Base-by-base conservation (phyloP, 2,329 filamentous ascomycete genomes). In the Mycosphaerelloides madeirae region DNA sequence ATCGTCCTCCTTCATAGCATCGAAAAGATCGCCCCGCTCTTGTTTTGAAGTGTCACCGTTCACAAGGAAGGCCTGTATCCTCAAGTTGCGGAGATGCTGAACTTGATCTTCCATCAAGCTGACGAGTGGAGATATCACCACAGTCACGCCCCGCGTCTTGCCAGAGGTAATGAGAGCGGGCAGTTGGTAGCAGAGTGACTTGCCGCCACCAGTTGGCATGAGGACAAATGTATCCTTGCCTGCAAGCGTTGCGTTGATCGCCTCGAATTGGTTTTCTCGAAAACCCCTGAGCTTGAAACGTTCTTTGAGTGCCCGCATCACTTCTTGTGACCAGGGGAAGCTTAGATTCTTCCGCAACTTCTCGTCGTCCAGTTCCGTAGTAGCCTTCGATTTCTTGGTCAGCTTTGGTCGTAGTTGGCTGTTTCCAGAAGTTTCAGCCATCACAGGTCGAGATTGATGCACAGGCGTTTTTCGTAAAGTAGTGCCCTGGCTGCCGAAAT, bases 71-170 rank as follows among this genome's bases (percentile, higher is more conserved):
- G 93, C 93, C 53, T 85, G 81, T 51, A 98, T 87, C 18, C 83
- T 77, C 36, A 93, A 69, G 8, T 78, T 77, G 41, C 77, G 77
- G 55, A 96, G 75, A 63, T 96, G 91, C 28, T 84, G 77, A 4
- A 97, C 90, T 63, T 98, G 93, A 63, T 98, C 94, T 62, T 95
- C 85, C 93, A 98, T 98, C 58, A 98, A 71, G 71, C 91, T 97
- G 29, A 98, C 74, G 38, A 98, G 71, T 3, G 93, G 93, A 1
- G 91, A 97, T n/a, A 98, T 81, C 2, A 98, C 93, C 42, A 98
- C 77, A 0, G 91, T 97, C 18, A 98, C 82, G 3, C 93, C 94
- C 28, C 74, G 74, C 0, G 91, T 97, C 57, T 78, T 85, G 33
- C 93, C 93, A 35, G 80, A 85, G 37, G 76, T 79, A 25, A 98